Evolutionary conservation across 495 filamentous ascomycete species (phyloP).

Genomic region (Podospora comata): DNA sequence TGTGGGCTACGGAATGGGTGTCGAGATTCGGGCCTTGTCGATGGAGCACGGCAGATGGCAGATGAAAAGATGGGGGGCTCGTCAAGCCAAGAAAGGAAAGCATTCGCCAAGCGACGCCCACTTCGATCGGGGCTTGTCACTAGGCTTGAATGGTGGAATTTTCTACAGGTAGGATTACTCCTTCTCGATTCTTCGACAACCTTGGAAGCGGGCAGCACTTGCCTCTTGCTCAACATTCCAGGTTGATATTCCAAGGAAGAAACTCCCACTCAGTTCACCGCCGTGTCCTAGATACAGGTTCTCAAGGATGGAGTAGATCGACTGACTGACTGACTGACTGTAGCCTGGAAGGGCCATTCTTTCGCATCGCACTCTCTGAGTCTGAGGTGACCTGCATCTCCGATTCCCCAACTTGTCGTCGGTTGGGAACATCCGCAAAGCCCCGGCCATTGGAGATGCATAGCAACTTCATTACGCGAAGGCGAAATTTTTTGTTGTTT

Average conservation of each 20-base stretch:
- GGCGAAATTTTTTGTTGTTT: slow-evolving; percentile 4
- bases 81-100: neutral
- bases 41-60: slow-evolving; percentile 17
- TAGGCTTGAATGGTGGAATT: neutral
- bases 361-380: neutral
- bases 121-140: neutral
- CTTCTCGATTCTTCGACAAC: too few relatives aligned
- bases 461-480: slow-evolving; percentile 15
- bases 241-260: neutral
- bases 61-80: slow-evolving; percentile 11
- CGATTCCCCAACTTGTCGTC: slow-evolving; percentile 10
- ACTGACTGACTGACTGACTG: too few relatives aligned
- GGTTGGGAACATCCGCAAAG: slow-evolving; percentile 7
- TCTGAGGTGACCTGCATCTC: neutral
- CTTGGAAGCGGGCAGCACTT: too few relatives aligned
- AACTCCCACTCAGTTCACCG: too few relatives aligned
- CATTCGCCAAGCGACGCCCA: neutral
- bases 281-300: too few relatives aligned
- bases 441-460: neutral
- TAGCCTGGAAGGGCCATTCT: neutral
- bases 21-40: slow-evolving; percentile 6
- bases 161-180: neutral
- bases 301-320: too few relatives aligned
- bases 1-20: neutral
- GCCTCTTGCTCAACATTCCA: too few relatives aligned